Conservation (phyloP, 441 rosid species). For the Erysimum cheiri region DNA sequence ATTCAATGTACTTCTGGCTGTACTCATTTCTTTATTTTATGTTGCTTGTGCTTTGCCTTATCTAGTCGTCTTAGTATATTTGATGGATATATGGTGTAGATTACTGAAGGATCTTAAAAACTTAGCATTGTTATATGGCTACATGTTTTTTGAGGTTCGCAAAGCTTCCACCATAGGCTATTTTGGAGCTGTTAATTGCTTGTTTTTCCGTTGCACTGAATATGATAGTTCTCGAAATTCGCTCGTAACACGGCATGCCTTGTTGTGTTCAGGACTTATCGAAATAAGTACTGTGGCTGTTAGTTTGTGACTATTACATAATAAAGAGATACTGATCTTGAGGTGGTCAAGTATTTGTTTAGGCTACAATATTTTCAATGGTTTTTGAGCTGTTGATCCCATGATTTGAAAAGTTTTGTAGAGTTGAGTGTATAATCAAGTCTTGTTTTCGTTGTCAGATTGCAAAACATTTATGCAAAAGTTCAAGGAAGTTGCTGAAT, state of each 20-base stretch:
- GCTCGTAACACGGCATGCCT: not conserved
- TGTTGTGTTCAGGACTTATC: not conserved
- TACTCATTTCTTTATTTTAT: not conserved
- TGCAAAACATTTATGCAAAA: constrained; percentile 82
- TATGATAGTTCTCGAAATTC: not conserved
- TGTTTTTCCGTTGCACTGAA: not conserved
- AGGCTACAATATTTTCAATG: not conserved
- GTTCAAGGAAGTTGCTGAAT: constrained; percentile 71
- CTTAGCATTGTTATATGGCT: not conserved
- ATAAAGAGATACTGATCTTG: not conserved
- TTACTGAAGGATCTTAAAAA: constrained; percentile 6
- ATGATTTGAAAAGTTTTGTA: not conserved
- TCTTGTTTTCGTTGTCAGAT: constrained; percentile 50
- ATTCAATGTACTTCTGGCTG: not conserved
- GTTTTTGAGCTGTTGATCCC: not conserved
- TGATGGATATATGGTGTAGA: not conserved
- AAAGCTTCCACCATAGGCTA: not conserved
- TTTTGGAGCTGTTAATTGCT: constrained; percentile 3
- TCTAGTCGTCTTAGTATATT: not conserved
- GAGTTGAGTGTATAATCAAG: constrained; percentile 5
- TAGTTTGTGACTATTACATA: not conserved
- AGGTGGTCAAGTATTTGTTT: constrained; percentile 13
- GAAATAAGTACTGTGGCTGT: not conserved
- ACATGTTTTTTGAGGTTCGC: constrained; percentile 3
- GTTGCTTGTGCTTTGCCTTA: not conserved